Evolutionary conservation across 495 filamentous ascomycete species (phyloP).

Genomic region (Penicillium psychrofluorescens): DNA sequence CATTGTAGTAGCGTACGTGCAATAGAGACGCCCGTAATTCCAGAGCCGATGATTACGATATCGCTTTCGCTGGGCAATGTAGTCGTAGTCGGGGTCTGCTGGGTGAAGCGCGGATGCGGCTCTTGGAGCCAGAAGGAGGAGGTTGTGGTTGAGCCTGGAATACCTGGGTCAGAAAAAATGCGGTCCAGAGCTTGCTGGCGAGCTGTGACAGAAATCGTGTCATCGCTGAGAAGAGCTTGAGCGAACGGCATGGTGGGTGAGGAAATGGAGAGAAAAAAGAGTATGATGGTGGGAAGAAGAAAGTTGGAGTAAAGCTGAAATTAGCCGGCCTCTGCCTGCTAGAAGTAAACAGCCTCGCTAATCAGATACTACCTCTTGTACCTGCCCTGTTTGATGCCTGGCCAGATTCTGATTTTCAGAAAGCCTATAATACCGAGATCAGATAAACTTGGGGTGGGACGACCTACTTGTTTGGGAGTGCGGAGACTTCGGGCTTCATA

Average conservation of each 20-base stretch:
- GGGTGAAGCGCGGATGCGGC: constrained; percentile 45
- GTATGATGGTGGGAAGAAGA: too few species aligned
- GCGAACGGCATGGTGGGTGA: constrained; percentile 18
- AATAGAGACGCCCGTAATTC: constrained; percentile 62
- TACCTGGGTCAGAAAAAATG: constrained; percentile 20
- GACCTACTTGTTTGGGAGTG: constrained; percentile 7
- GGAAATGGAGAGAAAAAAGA: too few species aligned
- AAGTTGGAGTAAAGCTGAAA: neutral
- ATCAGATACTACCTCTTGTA: constrained; percentile 11
- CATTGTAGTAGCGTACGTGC: constrained; percentile 52
- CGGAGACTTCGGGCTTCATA: neutral
- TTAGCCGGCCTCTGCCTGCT: neutral
- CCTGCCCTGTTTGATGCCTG: constrained; percentile 6
- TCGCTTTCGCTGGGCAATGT: constrained; percentile 52
- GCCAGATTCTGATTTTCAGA: neutral
- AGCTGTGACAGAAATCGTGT: constrained; percentile 6
- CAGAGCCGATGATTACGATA: constrained; percentile 65
- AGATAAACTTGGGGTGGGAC: constrained; percentile 8
- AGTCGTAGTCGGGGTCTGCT: constrained; percentile 47
- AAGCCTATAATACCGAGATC: neutral
- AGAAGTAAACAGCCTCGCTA: constrained; percentile 1
- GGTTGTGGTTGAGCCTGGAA: constrained; percentile 43
- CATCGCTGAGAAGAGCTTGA: constrained; percentile 11
- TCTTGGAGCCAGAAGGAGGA: constrained; percentile 68
- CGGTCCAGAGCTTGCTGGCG: constrained; percentile 21